Percentiles rank a stretch among this genome's conserved stretches.
phyloP scores from a whole-genome alignment of 164 flowering plant species.

The Piper longum region DNA sequence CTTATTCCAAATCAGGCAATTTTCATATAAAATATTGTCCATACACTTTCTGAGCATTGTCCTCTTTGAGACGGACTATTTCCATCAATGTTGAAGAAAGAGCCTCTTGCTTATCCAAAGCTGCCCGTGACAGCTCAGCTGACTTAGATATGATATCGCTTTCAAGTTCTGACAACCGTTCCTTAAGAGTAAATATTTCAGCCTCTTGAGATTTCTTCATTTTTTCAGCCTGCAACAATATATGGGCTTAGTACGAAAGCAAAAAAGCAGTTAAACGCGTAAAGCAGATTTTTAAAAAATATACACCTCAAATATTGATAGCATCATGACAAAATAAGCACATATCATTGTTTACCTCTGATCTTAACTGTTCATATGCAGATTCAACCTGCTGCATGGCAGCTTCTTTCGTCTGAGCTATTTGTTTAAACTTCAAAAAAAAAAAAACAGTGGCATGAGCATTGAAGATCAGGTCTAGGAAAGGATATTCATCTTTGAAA shows the following conservation, averaged over 20 bases:
- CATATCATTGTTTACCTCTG: conserved; percentile 32
- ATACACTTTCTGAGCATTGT: conserved; percentile 35
- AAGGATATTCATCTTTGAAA: conserved; percentile 1
- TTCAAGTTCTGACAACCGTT: conserved; percentile 54
- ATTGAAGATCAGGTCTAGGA: background rate
- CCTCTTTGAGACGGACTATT: conserved; percentile 45
- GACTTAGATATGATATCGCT: conserved; percentile 29
- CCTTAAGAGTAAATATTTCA: conserved; percentile 47
- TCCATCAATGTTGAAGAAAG: conserved; percentile 45
- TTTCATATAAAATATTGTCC: conserved; percentile 3
- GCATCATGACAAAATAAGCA: background rate
- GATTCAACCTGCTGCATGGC: conserved; percentile 75
- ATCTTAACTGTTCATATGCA: conserved; percentile 56
- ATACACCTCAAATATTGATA: background rate
- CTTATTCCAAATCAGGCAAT: background rate
- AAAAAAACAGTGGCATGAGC: background rate
- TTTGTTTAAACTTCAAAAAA: conserved; percentile 62
- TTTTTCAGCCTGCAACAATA: conserved; percentile 46
- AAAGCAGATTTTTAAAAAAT: background rate
- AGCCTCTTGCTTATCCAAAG: conserved; percentile 55
- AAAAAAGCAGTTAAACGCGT: background rate
- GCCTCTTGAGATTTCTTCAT: conserved; percentile 51
- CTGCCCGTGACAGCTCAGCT: conserved; percentile 42
- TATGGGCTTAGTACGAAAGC: background rate
- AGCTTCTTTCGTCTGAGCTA: conserved; percentile 79